Evolutionary conservation across 345 rosid genomes (phyloP), one percentile per base, ranked within the genome.

Genomic region (Bruguiera sexangula): DNA sequence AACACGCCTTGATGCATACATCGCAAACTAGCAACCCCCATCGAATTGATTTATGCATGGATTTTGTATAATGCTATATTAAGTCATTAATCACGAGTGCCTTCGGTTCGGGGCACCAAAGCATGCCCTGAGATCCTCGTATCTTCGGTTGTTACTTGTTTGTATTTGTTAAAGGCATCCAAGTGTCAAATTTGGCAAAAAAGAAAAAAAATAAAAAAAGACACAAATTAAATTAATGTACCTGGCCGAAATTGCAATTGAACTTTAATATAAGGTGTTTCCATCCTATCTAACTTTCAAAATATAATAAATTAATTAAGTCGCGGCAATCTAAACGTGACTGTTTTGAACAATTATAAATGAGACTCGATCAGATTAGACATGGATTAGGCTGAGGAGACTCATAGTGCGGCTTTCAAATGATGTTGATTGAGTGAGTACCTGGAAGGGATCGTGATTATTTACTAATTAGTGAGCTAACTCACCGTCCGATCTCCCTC

Each of bases 61-160:
- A 65, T 65, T 54, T 56, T 18, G 21, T 31, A 43, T 58, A 30
- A 57, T 56, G 64, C 59, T 31, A 15, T 1, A 13, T 15, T 3
- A 13, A 43, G 50, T 30, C 29, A 18, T 22, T 52, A 70, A 34
- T 36, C 43, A 56, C 73, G 50, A 32, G 32, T 68, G 64, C 39
- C 43, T 43, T 6, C n/a, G 50, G 56, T 69, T 69, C 60, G 59
- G 72, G 63, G 57, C 57, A n/a, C 48, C 30, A 6, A 15, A 59
- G 6, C 72, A 30, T 69, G 64, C 50, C 15, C 5, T 6, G 52
- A 11, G 43, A 69, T 46, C 19, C 50, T 11, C 18, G 0, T 43
- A 13, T 13, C 50, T 13, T 13, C 29, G 50, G 19, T 43, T 43
- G 50, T 43, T 13, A 13, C 31, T 29, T n/a, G 56, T 18, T 58